Evolutionary conservation across 495 filamentous ascomycete genomes (phyloP).

Genomic region (Hamigera avellanea): DNA sequence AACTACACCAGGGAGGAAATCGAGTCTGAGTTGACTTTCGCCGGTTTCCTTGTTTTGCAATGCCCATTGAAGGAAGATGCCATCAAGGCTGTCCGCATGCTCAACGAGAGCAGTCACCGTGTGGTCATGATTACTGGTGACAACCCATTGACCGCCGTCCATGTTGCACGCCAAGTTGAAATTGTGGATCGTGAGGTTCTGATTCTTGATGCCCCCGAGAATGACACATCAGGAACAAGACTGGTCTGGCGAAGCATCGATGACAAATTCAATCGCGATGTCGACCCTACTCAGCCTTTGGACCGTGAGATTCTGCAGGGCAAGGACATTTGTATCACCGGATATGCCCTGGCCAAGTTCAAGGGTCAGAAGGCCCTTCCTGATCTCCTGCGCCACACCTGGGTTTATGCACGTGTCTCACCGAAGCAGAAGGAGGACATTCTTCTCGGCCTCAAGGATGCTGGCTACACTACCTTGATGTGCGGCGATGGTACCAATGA

Average conservation of each 20-base stretch:
- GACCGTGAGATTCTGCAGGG: conserved; percentile 69
- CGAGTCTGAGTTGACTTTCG: conserved; percentile 74
- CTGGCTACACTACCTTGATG: conserved; percentile 97
- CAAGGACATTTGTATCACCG: conserved; percentile 94
- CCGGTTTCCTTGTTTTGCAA: conserved; percentile 91
- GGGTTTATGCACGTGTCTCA: conserved; percentile 97
- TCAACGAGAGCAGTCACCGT: conserved; percentile 97
- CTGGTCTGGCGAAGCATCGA: conserved; percentile 94
- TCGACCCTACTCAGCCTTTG: conserved; percentile 71
- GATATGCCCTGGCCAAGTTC: conserved; percentile 85
- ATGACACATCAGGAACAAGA: conserved; percentile 68
- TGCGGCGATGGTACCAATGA: conserved; percentile 98
- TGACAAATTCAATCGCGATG: conserved; percentile 76
- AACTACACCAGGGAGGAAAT: conserved; percentile 86
- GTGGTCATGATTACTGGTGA: conserved; percentile 99
- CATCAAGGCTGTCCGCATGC: conserved; percentile 84
- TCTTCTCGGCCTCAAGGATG: conserved; percentile 85
- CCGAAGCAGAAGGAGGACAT: conserved; percentile 99
- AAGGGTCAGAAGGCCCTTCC: conserved; percentile 63
- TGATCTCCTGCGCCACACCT: conserved; percentile 72
- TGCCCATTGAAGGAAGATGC: conserved; percentile 96
- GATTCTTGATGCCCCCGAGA: conserved; percentile 89
- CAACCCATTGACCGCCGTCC: conserved; percentile 91
- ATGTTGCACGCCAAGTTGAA: conserved; percentile 91
- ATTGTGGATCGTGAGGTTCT: conserved; percentile 94